phyloP scores from a whole-genome alignment of 805 yeast species.

The Zygosaccharomyces pseudorouxii region DNA sequence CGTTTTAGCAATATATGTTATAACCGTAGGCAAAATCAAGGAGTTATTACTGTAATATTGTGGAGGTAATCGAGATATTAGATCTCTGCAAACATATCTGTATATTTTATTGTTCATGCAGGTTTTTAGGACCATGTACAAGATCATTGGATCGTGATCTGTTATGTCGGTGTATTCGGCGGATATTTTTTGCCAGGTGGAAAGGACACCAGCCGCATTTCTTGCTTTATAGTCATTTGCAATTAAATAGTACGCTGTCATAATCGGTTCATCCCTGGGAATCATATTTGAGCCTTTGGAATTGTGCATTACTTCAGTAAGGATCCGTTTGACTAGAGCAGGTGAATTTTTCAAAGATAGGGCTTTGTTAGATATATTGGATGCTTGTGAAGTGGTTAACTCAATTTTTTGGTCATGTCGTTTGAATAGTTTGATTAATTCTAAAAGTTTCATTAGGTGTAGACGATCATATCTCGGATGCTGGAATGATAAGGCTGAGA shows the following conservation, averaged over 20 bases:
- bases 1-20: constrained; percentile 19
- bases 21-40: constrained; percentile 23
- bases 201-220: constrained; percentile 27
- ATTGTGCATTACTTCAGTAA: constrained; percentile 16
- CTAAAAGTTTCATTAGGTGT: constrained; percentile 16
- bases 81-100: constrained; percentile 16
- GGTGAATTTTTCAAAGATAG: constrained; percentile 15
- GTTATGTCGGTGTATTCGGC: constrained; percentile 11
- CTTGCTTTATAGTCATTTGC: constrained; percentile 18
- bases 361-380: constrained; percentile 23
- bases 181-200: constrained; percentile 22
- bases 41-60: constrained; percentile 26
- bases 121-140: constrained; percentile 22
- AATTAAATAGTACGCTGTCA: constrained; percentile 22
- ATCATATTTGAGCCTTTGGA: background rate
- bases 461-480: constrained; percentile 22
- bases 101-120: constrained; percentile 23
- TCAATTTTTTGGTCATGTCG: background rate
- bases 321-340: constrained; percentile 14
- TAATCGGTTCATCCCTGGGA: constrained; percentile 14
- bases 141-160: constrained; percentile 26
- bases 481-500: constrained; percentile 21
- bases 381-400: constrained; percentile 16
- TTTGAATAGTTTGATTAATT: constrained; percentile 13
- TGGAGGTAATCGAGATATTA: constrained; percentile 19